phyloP scores from a whole-genome alignment of 2,329 filamentous ascomycete species.

The Penicillium sp. region DNA sequence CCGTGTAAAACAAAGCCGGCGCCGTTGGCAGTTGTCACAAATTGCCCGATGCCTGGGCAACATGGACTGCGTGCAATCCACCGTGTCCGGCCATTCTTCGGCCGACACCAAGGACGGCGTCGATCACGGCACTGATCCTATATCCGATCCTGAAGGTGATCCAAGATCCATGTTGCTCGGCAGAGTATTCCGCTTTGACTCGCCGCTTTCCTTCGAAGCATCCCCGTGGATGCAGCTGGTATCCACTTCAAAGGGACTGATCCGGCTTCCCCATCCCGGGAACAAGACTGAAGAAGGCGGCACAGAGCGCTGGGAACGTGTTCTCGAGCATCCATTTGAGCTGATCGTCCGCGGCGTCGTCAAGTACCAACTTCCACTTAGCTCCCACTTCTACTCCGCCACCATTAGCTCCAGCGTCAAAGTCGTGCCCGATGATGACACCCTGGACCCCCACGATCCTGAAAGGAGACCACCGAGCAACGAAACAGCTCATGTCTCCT shows the following conservation, averaged over 20 bases:
- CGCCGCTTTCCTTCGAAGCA: constrained; percentile 80
- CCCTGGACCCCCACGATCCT: constrained; percentile 9
- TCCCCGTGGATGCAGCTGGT: constrained; percentile 74
- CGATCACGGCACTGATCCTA: constrained; percentile 59
- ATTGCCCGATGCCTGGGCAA: constrained; percentile 25
- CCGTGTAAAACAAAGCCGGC: constrained; percentile 32
- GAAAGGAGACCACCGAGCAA: constrained; percentile 23
- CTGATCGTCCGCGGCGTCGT: constrained; percentile 86
- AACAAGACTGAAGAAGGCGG: constrained; percentile 82
- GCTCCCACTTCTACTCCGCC: constrained; percentile 51
- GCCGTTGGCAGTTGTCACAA: constrained; percentile 30
- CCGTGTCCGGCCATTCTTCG: constrained; percentile 11
- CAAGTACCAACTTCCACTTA: constrained; percentile 68
- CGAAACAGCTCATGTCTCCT: constrained; percentile 26
- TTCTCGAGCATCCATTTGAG: constrained; percentile 87
- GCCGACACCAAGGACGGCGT: constrained; percentile 34
- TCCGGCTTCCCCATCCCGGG: constrained; percentile 76
- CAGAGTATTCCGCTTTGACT: constrained; percentile 80
- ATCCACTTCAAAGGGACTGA: constrained; percentile 72
- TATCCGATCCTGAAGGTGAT: constrained; percentile 52
- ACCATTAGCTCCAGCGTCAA: constrained; percentile 42
- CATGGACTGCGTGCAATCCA: constrained; percentile 17
- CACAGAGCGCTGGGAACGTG: constrained; percentile 80
- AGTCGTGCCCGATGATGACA: constrained; percentile 36
- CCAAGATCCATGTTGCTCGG: constrained; percentile 88